Conservation (phyloP, 1,284 basidiomycete genomes). For the Cutaneotrichosporon sp. region DNA sequence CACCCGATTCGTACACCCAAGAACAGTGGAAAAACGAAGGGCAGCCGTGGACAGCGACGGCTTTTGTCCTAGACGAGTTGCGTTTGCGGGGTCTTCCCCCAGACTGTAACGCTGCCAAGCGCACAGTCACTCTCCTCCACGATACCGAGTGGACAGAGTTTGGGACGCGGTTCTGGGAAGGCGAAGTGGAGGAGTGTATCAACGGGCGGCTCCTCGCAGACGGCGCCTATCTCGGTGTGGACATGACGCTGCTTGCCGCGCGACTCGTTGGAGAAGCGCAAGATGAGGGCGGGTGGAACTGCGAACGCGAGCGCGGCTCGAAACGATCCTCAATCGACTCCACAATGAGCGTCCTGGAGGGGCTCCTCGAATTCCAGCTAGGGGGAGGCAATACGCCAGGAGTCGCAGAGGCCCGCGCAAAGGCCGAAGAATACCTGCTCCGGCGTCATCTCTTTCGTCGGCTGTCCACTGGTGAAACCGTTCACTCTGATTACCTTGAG, state of each 20-base stretch:
- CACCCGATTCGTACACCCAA: background rate
- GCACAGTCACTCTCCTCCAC: background rate
- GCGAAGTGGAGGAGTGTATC: constrained; percentile 1
- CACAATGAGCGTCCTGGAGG: background rate
- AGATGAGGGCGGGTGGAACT: constrained; percentile 1
- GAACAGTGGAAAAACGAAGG: background rate
- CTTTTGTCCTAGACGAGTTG: background rate
- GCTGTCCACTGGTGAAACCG: background rate
- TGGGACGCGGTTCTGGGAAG: background rate
- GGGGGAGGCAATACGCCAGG: background rate
- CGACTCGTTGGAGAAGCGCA: background rate
- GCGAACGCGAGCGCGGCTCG: background rate
- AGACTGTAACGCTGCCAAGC: background rate
- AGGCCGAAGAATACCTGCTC: background rate
- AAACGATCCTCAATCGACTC: background rate
- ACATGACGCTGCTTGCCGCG: background rate
- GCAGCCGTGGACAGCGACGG: background rate
- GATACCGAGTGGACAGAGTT: background rate
- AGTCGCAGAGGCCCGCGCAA: background rate
- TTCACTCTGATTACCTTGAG: background rate
- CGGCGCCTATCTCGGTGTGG: background rate
- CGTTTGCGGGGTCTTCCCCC: background rate
- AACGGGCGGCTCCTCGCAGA: background rate
- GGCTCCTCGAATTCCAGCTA: background rate
- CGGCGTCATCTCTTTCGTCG: background rate